Conservation (phyloP, 75 land plant genomes). For the Cunninghamia lanceolata region DNA sequence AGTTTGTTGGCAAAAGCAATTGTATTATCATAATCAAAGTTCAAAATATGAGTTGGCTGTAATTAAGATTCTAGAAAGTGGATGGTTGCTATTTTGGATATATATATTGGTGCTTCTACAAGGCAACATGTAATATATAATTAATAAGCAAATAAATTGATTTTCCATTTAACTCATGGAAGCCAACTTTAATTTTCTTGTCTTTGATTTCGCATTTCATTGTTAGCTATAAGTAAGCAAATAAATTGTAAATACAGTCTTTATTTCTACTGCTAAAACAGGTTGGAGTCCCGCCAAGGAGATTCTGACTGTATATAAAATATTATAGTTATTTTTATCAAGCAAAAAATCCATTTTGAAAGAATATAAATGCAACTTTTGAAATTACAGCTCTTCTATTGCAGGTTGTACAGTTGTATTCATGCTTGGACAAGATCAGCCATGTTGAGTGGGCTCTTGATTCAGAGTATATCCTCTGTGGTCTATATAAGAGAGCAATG, state of each 20-base stretch:
- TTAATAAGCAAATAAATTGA: not conserved
- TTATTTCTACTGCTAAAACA: not conserved
- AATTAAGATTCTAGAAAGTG: not conserved
- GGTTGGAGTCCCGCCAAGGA: not conserved
- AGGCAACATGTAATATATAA: not conserved
- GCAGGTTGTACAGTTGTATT: constrained; percentile 88
- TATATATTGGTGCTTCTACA: not conserved
- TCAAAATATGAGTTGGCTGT: not conserved
- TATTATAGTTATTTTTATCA: not conserved
- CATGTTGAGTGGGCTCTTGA: constrained; percentile 93
- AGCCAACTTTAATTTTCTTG: not conserved
- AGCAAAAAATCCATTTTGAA: not conserved
- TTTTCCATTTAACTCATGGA: not conserved
- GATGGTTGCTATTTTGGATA: not conserved
- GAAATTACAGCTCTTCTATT: constrained; percentile 10
- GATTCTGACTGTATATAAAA: not conserved
- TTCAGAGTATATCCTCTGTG: constrained; percentile 93
- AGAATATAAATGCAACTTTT: constrained; percentile 7
- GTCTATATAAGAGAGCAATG: constrained; percentile 83
- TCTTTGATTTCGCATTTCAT: not conserved
- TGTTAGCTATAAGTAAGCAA: not conserved
- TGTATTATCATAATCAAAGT: not conserved
- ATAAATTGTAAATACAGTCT: not conserved
- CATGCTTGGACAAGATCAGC: constrained; percentile 89
- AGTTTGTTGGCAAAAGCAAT: not conserved